Percentiles rank a stretch among this genome's conserved stretches.
These are phyloP conservation scores for Fraxinus xanthoxyloides DNA, from an alignment of 305 asterid genomes.

Conservation along the genomic window DNA sequence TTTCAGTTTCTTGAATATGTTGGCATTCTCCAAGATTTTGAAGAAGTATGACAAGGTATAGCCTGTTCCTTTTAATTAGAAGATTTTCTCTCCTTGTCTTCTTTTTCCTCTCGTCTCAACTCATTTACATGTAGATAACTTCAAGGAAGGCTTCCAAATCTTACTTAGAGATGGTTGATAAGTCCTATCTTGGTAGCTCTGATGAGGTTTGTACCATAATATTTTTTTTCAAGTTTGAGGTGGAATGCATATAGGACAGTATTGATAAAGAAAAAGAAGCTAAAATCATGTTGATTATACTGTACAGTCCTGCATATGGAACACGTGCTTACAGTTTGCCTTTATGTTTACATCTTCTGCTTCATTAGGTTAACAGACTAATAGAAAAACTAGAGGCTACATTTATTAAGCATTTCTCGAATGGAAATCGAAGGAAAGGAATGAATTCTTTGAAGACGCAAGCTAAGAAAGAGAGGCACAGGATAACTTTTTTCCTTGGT, in stretches of 20 bases:
- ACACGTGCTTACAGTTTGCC: background rate
- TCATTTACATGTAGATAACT: conserved; percentile 45
- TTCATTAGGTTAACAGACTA: conserved; percentile 54
- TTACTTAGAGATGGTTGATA: conserved; percentile 72
- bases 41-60: conserved; percentile 88
- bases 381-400: conserved; percentile 61
- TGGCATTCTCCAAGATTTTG: conserved; percentile 87
- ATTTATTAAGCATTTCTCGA: conserved; percentile 69
- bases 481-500: conserved; percentile 72
- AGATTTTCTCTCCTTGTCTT: background rate
- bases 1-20: conserved; percentile 72
- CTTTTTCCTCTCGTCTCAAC: background rate
- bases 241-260: background rate
- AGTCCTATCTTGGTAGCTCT: conserved; percentile 60
- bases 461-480: conserved; percentile 62
- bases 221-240: background rate
- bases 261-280: background rate
- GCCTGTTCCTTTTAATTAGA: background rate
- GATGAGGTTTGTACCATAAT: conserved; percentile 62
- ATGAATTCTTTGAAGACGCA: conserved; percentile 60
- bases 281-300: background rate
- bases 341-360: background rate
- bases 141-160: conserved; percentile 75
- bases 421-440: conserved; percentile 77
- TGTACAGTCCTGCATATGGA: background rate